Evolutionary conservation across 1,139 yeast species (phyloP).

Genomic region (Pichia sp.): DNA sequence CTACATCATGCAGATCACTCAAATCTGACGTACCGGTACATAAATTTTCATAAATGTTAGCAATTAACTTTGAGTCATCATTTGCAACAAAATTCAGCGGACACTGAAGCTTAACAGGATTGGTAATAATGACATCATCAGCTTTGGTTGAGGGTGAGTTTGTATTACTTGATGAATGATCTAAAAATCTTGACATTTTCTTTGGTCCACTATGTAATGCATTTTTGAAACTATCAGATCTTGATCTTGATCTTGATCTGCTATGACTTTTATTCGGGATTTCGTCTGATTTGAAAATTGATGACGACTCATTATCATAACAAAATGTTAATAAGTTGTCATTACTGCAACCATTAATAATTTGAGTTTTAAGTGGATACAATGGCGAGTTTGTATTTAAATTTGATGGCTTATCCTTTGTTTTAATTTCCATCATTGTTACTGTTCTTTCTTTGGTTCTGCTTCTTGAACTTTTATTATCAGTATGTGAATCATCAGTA

Average conservation of each 20-base stretch:
- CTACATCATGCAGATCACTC: constrained; percentile 20
- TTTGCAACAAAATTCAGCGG: constrained; percentile 29
- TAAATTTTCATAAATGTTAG: constrained; percentile 24
- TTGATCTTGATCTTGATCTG: neutral
- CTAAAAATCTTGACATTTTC: constrained; percentile 19
- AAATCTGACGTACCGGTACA: constrained; percentile 21
- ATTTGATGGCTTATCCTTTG: constrained; percentile 31
- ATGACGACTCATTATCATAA: constrained; percentile 33
- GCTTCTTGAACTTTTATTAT: constrained; percentile 40
- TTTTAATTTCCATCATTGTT: constrained; percentile 56
- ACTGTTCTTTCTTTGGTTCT: constrained; percentile 47
- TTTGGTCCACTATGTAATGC: constrained; percentile 12
- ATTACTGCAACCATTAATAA: constrained; percentile 50
- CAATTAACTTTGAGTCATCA: constrained; percentile 25
- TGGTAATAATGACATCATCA: constrained; percentile 29
- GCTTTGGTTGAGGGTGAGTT: constrained; percentile 6
- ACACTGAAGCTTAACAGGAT: constrained; percentile 31
- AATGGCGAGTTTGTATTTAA: constrained; percentile 23
- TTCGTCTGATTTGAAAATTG: constrained; percentile 13
- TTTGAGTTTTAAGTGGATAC: constrained; percentile 50
- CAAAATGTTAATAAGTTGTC: constrained; percentile 58
- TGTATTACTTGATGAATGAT: constrained; percentile 1
- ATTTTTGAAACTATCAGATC: constrained; percentile 10
- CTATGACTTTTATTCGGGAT: neutral
- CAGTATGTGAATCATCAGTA: constrained; percentile 35